Evolutionary conservation across 305 asterid genomes (phyloP), one percentile per base, ranked within the genome.

Genomic region (Fraxinus latifolia): DNA sequence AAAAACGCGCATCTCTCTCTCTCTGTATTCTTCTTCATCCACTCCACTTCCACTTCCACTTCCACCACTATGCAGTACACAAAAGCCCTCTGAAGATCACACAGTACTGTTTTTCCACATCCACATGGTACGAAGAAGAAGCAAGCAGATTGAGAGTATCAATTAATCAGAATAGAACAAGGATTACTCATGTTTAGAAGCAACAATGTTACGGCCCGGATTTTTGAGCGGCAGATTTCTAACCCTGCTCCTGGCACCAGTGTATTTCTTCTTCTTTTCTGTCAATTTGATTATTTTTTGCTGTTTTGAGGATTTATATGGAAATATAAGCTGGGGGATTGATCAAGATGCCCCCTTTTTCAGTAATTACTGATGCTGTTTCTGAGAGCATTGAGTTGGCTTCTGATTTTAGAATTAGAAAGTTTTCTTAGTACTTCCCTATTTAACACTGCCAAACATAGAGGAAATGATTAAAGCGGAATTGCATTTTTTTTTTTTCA

Each of bases 141-240:
- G 58, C 70, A 60, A 21, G 12, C 31, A 65, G 73, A 21, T 65
- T 65, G n/a, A 65, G 73, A 25, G 73, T 25, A 7, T 65, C 32
- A 23, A 21, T 25, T 25, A 55, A 17, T 34, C 50, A 34, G 36
- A n/a, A 74, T 84, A 79, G 80, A 15, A 15, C 25, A 8, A 5
- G 47, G 71, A 62, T 62, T 62, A 65, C 73, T 65, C 3, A 95
- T 95, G 99, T 94, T 90, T 90, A 93, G 88, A 89, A 95, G 93
- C 90, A 94, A 88, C 87, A 95, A 95, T 91, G 95, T 95, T 82
- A 88, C 99, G 86, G 97, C 97, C 89, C 90, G 99, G 89, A 86
- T 95, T 84, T 95, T 96, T 90, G 90, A 93, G 92, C 98, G 99
- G 88, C 97, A 95, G 92, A 92, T 93, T 89, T 88, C 88, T 65